Evolutionary conservation across 371 early-diverging fungal genomes (phyloP).

Genomic region (Apophysomyces sp.): DNA sequence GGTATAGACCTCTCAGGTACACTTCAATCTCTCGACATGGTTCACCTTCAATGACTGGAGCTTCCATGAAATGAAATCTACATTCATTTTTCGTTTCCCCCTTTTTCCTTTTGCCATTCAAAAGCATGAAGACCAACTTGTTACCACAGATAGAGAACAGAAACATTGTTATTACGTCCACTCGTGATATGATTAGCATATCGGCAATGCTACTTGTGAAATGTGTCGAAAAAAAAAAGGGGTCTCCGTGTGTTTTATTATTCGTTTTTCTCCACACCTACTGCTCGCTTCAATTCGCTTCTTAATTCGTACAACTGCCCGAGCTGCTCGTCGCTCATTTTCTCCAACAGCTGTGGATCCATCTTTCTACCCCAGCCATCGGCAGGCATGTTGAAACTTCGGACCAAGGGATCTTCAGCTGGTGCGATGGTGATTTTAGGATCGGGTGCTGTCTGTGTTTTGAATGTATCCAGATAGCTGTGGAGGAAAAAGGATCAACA

Average conservation of each 20-base stretch:
- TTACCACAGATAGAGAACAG: too few relatives aligned
- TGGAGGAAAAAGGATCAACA: background rate
- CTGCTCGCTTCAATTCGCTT: slow-evolving; percentile 50
- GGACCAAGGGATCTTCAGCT: slow-evolving; percentile 31
- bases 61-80: too few relatives aligned
- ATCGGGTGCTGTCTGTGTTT: slow-evolving; percentile 34
- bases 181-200: too few relatives aligned
- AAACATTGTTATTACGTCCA: too few relatives aligned
- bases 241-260: background rate
- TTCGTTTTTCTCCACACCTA: slow-evolving; percentile 26
- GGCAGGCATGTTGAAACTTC: slow-evolving; percentile 30
- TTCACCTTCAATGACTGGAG: too few relatives aligned
- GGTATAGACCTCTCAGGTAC: too few relatives aligned
- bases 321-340: slow-evolving; percentile 66
- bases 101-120: too few relatives aligned
- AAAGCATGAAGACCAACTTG: too few relatives aligned
- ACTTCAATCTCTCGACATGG: too few relatives aligned
- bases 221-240: too few relatives aligned
- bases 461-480: slow-evolving; percentile 31
- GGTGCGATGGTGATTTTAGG: slow-evolving; percentile 22
- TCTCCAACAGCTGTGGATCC: slow-evolving; percentile 48
- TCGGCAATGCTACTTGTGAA: too few relatives aligned
- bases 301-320: slow-evolving; percentile 67
- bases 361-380: slow-evolving; percentile 56
- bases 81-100: too few relatives aligned